A percentile compares a stretch with the other conserved stretches of the same genome.
Conservation (phyloP, 768 basidiomycete genomes). For the Mycena albidolilacea region DNA sequence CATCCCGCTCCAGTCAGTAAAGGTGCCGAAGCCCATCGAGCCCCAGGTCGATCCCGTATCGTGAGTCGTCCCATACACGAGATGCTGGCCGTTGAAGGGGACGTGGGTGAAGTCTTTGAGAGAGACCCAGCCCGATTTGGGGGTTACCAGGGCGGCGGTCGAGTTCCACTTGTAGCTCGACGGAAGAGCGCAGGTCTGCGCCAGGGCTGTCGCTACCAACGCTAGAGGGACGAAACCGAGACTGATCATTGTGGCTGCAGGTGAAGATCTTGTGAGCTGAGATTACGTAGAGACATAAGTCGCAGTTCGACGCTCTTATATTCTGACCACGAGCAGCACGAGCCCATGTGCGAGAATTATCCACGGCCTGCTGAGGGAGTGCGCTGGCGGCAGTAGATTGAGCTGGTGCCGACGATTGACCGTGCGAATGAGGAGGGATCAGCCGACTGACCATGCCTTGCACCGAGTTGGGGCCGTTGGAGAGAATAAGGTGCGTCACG, state of each 20-base stretch:
- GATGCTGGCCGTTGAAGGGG: conserved; percentile 33
- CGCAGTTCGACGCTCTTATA: conserved; percentile 23
- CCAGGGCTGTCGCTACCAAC: conserved; percentile 5
- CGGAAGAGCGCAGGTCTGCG: conserved; percentile 32
- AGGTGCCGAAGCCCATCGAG: conserved; percentile 30
- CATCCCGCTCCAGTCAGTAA: conserved; percentile 30
- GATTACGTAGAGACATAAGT: conserved; percentile 19
- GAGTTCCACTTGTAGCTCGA: conserved; percentile 34
- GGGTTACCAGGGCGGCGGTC: conserved; percentile 21
- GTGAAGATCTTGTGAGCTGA: conserved; percentile 18
- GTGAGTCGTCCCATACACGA: conserved; percentile 29
- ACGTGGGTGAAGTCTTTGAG: conserved; percentile 37
- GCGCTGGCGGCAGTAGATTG: conserved; percentile 4
- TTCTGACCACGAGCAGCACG: conserved; percentile 23
- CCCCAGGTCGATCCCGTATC: conserved; percentile 29
- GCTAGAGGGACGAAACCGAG: conserved; percentile 17
- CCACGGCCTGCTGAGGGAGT: conserved; percentile 17
- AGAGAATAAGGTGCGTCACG: conserved; percentile 23
- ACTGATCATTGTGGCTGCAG: conserved; percentile 21
- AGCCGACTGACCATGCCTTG: conserved; percentile 5
- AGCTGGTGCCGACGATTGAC: conserved; percentile 26
- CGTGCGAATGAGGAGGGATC: conserved; percentile 23
- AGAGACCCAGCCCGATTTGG: conserved; percentile 32
- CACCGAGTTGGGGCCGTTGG: conserved; percentile 25
- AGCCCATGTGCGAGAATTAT: conserved; percentile 28